Evolutionary conservation across 2,329 filamentous ascomycete species (phyloP).

Genomic region (Penicillium sp.): DNA sequence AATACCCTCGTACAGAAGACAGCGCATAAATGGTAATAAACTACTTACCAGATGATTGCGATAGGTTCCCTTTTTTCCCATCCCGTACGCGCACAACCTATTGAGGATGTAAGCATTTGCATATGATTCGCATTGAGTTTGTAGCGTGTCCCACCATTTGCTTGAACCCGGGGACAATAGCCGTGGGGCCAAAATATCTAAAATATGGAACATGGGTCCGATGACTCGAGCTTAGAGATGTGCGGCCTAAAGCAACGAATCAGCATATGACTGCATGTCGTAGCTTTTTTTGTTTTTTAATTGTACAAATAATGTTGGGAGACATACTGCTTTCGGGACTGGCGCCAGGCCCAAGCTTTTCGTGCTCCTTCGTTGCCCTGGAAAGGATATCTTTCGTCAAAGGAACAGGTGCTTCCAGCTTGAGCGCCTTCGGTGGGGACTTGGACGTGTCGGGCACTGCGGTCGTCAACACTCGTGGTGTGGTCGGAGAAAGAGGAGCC

Average conservation of each 20-base stretch:
- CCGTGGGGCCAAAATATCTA: slow-evolving; percentile 83
- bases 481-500: slow-evolving; percentile 15
- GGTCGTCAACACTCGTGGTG: slow-evolving; percentile 2
- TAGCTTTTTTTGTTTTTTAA: not conserved
- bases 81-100: slow-evolving; percentile 56
- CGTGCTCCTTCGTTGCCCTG: slow-evolving; percentile 16
- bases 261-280: not conserved
- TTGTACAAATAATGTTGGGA: too few relatives aligned
- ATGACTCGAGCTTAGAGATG: slow-evolving; percentile 32
- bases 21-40: not conserved
- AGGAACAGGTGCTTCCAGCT: slow-evolving; percentile 8
- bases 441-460: slow-evolving; percentile 18
- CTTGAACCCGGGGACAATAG: slow-evolving; percentile 87
- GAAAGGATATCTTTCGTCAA: slow-evolving; percentile 13
- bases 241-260: slow-evolving; percentile 26
- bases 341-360: slow-evolving; percentile 20
- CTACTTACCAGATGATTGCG: slow-evolving; percentile 35
- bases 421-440: slow-evolving; percentile 17
- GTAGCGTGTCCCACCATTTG: slow-evolving; percentile 66
- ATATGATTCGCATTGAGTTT: not conserved
- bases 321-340: slow-evolving; percentile 38
- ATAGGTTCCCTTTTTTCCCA: slow-evolving; percentile 37
- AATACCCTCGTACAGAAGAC: not conserved
- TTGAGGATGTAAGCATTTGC: slow-evolving; percentile 31
- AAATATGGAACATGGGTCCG: slow-evolving; percentile 71